Evolutionary conservation across 2,329 filamentous ascomycete species (phyloP), one percentile per base, ranked within the genome.

Genomic region (Alternaria viburni): DNA sequence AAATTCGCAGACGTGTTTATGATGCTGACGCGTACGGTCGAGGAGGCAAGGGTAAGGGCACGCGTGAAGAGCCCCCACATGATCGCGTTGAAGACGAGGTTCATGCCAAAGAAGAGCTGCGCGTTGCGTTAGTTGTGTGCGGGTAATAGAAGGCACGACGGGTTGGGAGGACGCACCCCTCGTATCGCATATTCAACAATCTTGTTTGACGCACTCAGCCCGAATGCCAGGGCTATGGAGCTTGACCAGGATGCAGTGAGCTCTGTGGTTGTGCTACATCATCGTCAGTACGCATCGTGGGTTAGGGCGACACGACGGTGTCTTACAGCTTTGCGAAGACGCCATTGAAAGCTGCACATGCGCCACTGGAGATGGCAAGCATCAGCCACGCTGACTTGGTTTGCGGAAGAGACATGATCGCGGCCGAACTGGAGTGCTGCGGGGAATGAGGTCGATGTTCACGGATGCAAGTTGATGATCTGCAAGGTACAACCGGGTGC

Each of bases 51-150:
- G 0, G 91, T 88, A n/a, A 95, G 86, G 56, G 92, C 92, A 54
- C 88, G 87, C 7, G 92, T 95, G 82, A 94, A 95, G 51, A 95
- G 86, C 0, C 90, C 89, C 92, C 92, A 95, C 92, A 95, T 95
- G 80, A 93, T 83, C 56, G 87, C 90, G 74, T 93, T 93, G 80
- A 93, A 93, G 55, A 86, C 78, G 47, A 93, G 84, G 73, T 93
- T 95, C 12, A 94, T 84, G 1, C 83, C 86, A 73, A 95, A 94
- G 83, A 94, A 94, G 45, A 86, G 81, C 90, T 92, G 69, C 49
- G 6, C 12, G 15, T 21, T 25, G n/a, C 30, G n/a, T 63, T 26
- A 63, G 61, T 41, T 30, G 15, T 17, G 15, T 51, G 32, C 19
- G 23, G 61, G 68, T 60, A 64, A 61, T 12, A 15, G 36, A 19